A percentile compares a stretch with the other conserved stretches of the same genome.
These are phyloP conservation scores for Talaromyces liani DNA, from an alignment of 495 filamentous ascomycete species.

Conservation along the genomic window DNA sequence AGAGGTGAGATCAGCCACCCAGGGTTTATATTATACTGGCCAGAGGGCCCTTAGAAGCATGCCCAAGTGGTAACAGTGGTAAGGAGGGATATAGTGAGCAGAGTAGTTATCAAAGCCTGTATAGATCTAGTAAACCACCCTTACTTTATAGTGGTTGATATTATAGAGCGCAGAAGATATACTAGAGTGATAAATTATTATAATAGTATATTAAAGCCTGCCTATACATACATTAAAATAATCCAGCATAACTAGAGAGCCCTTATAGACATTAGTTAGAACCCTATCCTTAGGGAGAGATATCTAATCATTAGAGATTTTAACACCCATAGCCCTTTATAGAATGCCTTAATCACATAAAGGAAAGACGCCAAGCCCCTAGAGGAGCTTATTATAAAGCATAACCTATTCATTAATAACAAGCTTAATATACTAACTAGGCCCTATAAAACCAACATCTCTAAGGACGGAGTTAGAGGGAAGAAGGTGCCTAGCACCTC, in stretches of 20 bases:
- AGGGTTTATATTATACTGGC: neutral
- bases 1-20: neutral
- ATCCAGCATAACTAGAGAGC: neutral
- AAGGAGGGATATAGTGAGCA: neutral
- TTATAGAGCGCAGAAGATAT: neutral
- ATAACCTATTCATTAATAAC: too few species aligned
- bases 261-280: conserved; percentile 1
- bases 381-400: too few species aligned
- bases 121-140: neutral
- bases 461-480: neutral
- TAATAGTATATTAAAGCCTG: conserved; percentile 8
- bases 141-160: conserved; percentile 6
- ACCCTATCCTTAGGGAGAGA: neutral
- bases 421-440: too few species aligned
- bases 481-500: neutral
- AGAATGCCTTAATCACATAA: neutral
- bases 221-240: neutral
- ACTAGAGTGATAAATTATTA: conserved; percentile 8
- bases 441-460: too few species aligned
- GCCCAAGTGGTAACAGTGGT: neutral
- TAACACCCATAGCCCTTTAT: conserved; percentile 7
- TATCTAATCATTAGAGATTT: conserved; percentile 8
- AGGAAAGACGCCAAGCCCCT: too few species aligned
- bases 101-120: neutral
- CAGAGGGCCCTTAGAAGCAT: neutral